A percentile compares a stretch with the other conserved stretches of the same genome.
Conservation (phyloP, 352 stramenopile species). For the Phytophthora vignae region DNA sequence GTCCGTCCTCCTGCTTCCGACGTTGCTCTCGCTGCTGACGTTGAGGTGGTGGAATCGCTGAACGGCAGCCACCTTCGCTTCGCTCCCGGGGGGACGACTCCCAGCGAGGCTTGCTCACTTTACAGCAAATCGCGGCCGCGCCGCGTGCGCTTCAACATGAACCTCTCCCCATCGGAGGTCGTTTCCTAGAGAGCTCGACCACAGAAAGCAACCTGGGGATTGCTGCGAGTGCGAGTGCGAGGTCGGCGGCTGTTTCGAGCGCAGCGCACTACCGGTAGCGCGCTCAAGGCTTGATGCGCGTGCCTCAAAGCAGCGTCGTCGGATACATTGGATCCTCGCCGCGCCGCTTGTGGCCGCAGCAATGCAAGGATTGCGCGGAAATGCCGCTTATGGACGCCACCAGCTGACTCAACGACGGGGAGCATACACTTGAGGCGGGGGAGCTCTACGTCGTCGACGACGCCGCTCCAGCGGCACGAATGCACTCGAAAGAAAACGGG, state of each 20-base stretch:
- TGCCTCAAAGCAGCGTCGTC: not conserved
- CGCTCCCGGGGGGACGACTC: not conserved
- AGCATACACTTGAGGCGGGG: slow-evolving; percentile 20
- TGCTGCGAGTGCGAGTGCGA: slow-evolving; percentile 9
- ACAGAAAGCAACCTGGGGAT: slow-evolving; percentile 15
- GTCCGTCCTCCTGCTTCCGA: not conserved
- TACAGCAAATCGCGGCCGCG: slow-evolving; percentile 14
- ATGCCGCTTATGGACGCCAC: not conserved
- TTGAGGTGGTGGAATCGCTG: not conserved
- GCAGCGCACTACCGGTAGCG: slow-evolving; percentile 9
- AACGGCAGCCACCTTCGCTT: not conserved
- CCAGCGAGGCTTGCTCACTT: too few species aligned
- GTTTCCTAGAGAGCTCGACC: slow-evolving; percentile 33
- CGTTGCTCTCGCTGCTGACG: not conserved
- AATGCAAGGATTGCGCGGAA: not conserved
- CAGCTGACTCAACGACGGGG: slow-evolving; percentile 7
- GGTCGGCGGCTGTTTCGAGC: slow-evolving; percentile 23
- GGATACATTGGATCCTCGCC: not conserved
- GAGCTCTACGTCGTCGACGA: slow-evolving; percentile 4
- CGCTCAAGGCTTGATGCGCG: too few species aligned
- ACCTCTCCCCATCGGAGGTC: slow-evolving; percentile 22
- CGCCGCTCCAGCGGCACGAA: not conserved
- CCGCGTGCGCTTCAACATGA: slow-evolving; percentile 23
- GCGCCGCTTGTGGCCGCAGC: not conserved
- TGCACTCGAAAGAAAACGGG: slow-evolving; percentile 19